Evolutionary conservation across 805 yeast species (phyloP).

Genomic region (Hermanozyma aechmeae): DNA sequence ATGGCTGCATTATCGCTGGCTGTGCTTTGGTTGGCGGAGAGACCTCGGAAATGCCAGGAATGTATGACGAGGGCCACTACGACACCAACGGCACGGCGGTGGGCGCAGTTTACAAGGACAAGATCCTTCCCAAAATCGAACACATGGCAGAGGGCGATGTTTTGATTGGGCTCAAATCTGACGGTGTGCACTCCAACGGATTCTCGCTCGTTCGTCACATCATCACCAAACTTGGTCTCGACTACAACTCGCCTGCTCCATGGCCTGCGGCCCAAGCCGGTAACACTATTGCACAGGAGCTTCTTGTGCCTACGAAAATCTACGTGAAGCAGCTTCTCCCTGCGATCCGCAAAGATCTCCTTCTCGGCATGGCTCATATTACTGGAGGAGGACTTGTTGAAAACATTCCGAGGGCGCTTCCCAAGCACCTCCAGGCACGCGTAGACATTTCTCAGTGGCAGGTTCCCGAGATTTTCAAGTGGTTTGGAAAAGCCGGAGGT

Average conservation of each 20-base stretch:
- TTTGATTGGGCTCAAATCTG: conserved; percentile 77
- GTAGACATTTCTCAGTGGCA: conserved; percentile 77
- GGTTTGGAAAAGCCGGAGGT: conserved; percentile 88
- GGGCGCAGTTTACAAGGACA: conserved; percentile 80
- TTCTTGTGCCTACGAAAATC: conserved; percentile 84
- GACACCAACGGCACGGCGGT: conserved; percentile 98
- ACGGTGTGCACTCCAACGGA: conserved; percentile 96
- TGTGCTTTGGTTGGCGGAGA: conserved; percentile 99
- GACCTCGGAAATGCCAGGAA: conserved; percentile 99
- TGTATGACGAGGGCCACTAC: conserved; percentile 91
- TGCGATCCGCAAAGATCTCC: conserved; percentile 53
- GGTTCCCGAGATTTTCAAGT: conserved; percentile 82
- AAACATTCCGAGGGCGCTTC: conserved; percentile 92
- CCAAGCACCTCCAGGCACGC: conserved; percentile 66
- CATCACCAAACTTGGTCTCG: conserved; percentile 64
- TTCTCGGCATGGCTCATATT: conserved; percentile 90
- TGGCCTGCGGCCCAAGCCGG: conserved; percentile 49
- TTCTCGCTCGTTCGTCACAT: conserved; percentile 90
- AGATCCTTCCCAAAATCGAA: conserved; percentile 62
- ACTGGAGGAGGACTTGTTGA: conserved; percentile 98
- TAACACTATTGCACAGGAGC: conserved; percentile 74
- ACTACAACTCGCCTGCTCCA: conserved; percentile 73
- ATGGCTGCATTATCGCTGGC: conserved; percentile 89
- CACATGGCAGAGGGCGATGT: conserved; percentile 74
- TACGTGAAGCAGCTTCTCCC: conserved; percentile 87